Evolutionary conservation across 23 red algal species (phyloP).

Genomic region (Rhodosorus marinus): DNA sequence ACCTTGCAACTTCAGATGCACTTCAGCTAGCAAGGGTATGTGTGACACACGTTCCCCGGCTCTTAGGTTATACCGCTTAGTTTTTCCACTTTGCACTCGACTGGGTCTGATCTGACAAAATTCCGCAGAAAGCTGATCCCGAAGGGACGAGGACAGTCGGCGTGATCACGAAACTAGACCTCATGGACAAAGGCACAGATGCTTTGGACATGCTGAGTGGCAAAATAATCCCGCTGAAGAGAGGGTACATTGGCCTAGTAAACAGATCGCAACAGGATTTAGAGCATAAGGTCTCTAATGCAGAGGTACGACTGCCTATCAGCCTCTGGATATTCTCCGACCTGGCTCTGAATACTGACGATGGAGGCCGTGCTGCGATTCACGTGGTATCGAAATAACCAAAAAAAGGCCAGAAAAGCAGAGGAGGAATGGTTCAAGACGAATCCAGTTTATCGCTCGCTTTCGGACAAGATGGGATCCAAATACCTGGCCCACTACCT

Average conservation of each 20-base stretch:
- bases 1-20: slow-evolving; percentile 88
- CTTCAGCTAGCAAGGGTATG: slow-evolving; percentile 87
- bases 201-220: slow-evolving; percentile 82
- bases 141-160: slow-evolving; percentile 76
- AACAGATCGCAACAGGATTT: slow-evolving; percentile 69
- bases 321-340: background rate
- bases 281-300: slow-evolving; percentile 9
- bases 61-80: background rate
- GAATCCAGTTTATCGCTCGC: slow-evolving; percentile 65
- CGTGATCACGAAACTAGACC: slow-evolving; percentile 94
- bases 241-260: slow-evolving; percentile 92
- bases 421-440: slow-evolving; percentile 60
- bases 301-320: too few species aligned
- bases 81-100: background rate
- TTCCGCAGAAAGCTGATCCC: slow-evolving; percentile 61
- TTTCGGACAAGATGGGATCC: slow-evolving; percentile 60
- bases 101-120: too few species aligned
- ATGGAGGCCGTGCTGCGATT: background rate
- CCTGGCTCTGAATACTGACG: background rate
- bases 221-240: slow-evolving; percentile 47
- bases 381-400: too few species aligned
- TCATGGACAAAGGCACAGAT: slow-evolving; percentile 97
- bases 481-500: slow-evolving; percentile 54
- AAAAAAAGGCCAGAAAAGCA: slow-evolving; percentile 39
- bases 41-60: background rate